A percentile compares a stretch with the other conserved stretches of the same genome.
Evolutionary conservation across 75 land plant species (phyloP).

Genomic region (Pinus albicaulis): DNA sequence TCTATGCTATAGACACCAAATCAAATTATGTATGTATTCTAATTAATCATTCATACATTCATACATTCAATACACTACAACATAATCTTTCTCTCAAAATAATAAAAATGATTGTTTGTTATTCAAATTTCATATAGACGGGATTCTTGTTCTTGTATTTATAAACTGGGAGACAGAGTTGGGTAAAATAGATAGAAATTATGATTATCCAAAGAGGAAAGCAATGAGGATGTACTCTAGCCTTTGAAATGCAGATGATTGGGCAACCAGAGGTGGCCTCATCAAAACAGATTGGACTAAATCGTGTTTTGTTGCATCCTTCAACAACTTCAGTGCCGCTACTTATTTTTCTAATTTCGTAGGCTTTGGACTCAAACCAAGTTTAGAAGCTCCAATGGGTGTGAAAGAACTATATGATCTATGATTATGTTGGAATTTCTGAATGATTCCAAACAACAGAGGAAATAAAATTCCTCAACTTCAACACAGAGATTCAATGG

Average conservation of each 20-base stretch:
- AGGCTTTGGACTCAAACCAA: not conserved
- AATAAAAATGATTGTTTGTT: not conserved
- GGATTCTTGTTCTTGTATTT: conserved; percentile 38
- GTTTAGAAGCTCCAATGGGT: conserved; percentile 10
- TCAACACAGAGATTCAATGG: too few species aligned
- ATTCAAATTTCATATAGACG: conserved; percentile 48
- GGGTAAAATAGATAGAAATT: not conserved
- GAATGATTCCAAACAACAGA: too few species aligned
- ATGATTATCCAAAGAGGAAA: not conserved
- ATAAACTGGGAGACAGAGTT: conserved; percentile 21
- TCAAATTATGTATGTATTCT: conserved; percentile 21
- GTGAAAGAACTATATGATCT: too few species aligned
- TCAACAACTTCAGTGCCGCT: not conserved
- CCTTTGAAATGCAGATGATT: conserved; percentile 19
- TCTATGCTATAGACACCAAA: conserved; percentile 21
- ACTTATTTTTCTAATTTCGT: too few species aligned
- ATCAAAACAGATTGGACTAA: not conserved
- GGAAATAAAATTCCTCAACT: too few species aligned
- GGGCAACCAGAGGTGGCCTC: conserved; percentile 13
- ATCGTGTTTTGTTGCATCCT: not conserved
- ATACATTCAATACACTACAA: too few species aligned
- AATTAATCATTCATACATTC: too few species aligned
- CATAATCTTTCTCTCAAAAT: too few species aligned
- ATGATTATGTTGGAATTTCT: too few species aligned
- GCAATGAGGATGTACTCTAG: not conserved